phyloP scores from a whole-genome alignment of 805 yeast species.

The Saccharomycopsis sp. region DNA sequence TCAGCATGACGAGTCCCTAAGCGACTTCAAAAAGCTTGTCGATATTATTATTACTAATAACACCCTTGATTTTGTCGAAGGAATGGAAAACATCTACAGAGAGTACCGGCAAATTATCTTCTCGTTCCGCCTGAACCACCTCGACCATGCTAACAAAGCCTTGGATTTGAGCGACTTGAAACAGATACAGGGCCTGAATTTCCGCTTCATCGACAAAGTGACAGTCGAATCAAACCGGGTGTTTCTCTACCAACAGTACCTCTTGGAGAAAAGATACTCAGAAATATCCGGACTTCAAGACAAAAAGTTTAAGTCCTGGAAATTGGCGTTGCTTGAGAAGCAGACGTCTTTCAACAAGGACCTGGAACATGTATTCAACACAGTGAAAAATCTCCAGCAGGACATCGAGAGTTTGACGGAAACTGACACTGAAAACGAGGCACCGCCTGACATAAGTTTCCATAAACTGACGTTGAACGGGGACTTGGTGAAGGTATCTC shows the following conservation, averaged over 20 bases:
- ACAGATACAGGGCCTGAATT: conserved; percentile 33
- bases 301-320: conserved; percentile 56
- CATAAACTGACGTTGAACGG: neutral
- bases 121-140: conserved; percentile 35
- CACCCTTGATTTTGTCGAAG: conserved; percentile 69
- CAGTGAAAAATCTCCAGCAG: conserved; percentile 34
- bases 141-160: neutral
- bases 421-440: neutral
- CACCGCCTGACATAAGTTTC: neutral
- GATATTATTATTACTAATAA: conserved; percentile 59
- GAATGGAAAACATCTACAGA: conserved; percentile 74
- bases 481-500: neutral
- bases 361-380: conserved; percentile 37
- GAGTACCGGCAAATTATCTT: conserved; percentile 55
- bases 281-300: conserved; percentile 45
- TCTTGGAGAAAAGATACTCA: conserved; percentile 38
- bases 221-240: conserved; percentile 41
- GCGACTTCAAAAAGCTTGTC: conserved; percentile 67
- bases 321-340: conserved; percentile 43
- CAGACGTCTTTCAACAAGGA: conserved; percentile 53
- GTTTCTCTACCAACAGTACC: conserved; percentile 38
- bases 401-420: conserved; percentile 12
- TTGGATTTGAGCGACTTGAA: conserved; percentile 29
- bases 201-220: conserved; percentile 33
- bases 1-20: conserved; percentile 67